Evolutionary conservation across 73 alveolate species (phyloP).

Genomic region (Halteria grandinella): DNA sequence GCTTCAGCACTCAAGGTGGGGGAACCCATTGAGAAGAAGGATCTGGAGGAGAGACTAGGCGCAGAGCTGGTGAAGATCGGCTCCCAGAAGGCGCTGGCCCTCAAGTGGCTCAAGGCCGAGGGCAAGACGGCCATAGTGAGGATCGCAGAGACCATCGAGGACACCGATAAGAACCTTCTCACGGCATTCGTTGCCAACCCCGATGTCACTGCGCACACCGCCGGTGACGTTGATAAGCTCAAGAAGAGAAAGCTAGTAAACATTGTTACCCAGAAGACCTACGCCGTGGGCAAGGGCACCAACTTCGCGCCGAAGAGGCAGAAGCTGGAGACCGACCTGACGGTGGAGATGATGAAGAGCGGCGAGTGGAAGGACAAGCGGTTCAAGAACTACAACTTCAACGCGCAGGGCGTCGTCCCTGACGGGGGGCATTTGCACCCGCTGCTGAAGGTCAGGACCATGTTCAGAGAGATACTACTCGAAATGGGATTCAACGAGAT

Average conservation of each 20-base stretch:
- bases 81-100: conserved; percentile 91
- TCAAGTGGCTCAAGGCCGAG: conserved; percentile 86
- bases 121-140: conserved; percentile 67
- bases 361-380: conserved; percentile 83
- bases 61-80: conserved; percentile 79
- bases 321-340: conserved; percentile 93
- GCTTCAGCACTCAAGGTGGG: conserved; percentile 65
- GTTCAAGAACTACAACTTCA: conserved; percentile 91
- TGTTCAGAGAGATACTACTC: conserved; percentile 94
- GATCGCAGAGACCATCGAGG: conserved; percentile 60
- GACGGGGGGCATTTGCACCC: conserved; percentile 98
- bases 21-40: conserved; percentile 73
- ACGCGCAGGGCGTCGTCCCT: conserved; percentile 83
- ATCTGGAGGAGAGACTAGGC: conserved; percentile 66
- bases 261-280: conserved; percentile 61
- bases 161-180: conserved; percentile 40
- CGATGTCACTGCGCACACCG: conserved; percentile 41
- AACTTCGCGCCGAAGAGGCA: conserved; percentile 77
- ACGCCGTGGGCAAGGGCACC: conserved; percentile 83
- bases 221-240: conserved; percentile 74
- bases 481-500: conserved; percentile 99
- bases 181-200: conserved; percentile 23
- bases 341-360: conserved; percentile 86
- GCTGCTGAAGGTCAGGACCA: conserved; percentile 95
- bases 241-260: conserved; percentile 87